Percentiles rank a stretch among this genome's conserved stretches.
Conservation (phyloP, 2,329 filamentous ascomycete genomes). For the Aspergillus unguis region DNA sequence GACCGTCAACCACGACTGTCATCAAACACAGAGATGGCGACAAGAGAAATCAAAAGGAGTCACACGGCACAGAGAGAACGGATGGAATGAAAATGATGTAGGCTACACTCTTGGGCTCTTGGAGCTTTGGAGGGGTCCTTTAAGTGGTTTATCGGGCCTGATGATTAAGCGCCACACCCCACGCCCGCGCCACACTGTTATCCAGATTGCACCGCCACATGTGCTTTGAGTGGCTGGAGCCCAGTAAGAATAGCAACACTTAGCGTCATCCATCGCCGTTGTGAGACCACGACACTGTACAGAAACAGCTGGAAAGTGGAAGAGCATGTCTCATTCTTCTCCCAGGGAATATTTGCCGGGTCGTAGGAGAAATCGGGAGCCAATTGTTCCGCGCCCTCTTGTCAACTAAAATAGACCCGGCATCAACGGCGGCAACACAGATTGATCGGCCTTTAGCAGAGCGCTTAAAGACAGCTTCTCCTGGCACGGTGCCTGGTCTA, state of each 20-base stretch:
- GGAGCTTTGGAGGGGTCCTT: constrained; percentile 1
- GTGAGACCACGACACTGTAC: neutral
- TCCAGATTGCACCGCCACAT: constrained; percentile 24
- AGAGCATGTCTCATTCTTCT: neutral
- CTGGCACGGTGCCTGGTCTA: neutral
- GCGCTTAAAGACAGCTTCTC: constrained; percentile 8
- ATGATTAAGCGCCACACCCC: constrained; percentile 14
- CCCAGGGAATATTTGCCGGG: too few species aligned
- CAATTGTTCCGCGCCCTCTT: neutral
- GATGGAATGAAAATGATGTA: constrained; percentile 7
- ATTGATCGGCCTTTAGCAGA: constrained; percentile 9
- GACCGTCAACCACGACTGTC: neutral
- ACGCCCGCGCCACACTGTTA: constrained; percentile 25
- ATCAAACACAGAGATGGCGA: neutral
- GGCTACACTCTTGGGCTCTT: constrained; percentile 16
- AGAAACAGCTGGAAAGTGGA: neutral
- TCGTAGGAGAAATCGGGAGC: neutral
- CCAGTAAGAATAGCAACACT: constrained; percentile 9
- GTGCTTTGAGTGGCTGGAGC: constrained; percentile 10
- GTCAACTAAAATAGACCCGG: constrained; percentile 1
- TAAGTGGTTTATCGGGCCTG: constrained; percentile 4
- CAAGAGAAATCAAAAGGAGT: neutral
- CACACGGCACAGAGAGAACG: constrained; percentile 6
- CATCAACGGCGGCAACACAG: constrained; percentile 9
- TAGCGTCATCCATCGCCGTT: neutral